A percentile compares a stretch with the other conserved stretches of the same genome.
Conservation (phyloP, 768 basidiomycete genomes). For the Termitomyces heimii region DNA sequence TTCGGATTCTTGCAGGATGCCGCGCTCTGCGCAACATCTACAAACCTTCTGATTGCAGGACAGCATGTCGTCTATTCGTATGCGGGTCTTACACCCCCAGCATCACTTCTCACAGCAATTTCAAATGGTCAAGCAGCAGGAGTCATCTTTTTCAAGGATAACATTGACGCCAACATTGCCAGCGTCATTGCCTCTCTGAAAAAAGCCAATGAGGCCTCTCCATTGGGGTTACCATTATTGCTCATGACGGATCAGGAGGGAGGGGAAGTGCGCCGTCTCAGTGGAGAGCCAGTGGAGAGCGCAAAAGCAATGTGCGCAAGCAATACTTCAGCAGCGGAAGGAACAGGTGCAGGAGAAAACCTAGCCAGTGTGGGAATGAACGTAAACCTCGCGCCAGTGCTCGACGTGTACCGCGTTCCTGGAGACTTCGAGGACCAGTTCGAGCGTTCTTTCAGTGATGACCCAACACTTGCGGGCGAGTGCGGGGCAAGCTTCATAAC, state of each 20-base stretch:
- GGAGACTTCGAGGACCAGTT: slow-evolving; percentile 12
- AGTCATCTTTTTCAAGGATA: slow-evolving; percentile 12
- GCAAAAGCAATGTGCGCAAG: slow-evolving; percentile 12
- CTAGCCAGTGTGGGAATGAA: slow-evolving; percentile 12
- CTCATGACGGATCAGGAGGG: slow-evolving; percentile 16
- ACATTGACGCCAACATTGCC: slow-evolving; percentile 7
- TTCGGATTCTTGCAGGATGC: neutral
- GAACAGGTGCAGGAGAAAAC: slow-evolving; percentile 9
- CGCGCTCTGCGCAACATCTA: slow-evolving; percentile 3
- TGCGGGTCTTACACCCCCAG: slow-evolving; percentile 9
- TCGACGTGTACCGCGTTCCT: slow-evolving; percentile 11
- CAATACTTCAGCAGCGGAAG: slow-evolving; percentile 3
- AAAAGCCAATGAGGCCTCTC: slow-evolving; percentile 9
- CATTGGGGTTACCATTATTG: slow-evolving; percentile 8
- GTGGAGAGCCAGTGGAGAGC: slow-evolving; percentile 10
- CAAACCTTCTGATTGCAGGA: slow-evolving; percentile 8
- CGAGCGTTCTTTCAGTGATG: slow-evolving; percentile 12
- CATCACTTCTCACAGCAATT: slow-evolving; percentile 8
- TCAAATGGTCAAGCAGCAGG: slow-evolving; percentile 10
- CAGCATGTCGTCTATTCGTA: slow-evolving; percentile 13
- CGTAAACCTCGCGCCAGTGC: slow-evolving; percentile 13
- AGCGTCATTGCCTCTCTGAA: slow-evolving; percentile 9
- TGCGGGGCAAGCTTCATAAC: slow-evolving; percentile 10
- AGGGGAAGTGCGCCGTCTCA: slow-evolving; percentile 10
- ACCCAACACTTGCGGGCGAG: slow-evolving; percentile 1